These are phyloP conservation scores for Coniella lustricola DNA, from an alignment of 2,329 filamentous ascomycete species.

Conservation along the genomic window DNA sequence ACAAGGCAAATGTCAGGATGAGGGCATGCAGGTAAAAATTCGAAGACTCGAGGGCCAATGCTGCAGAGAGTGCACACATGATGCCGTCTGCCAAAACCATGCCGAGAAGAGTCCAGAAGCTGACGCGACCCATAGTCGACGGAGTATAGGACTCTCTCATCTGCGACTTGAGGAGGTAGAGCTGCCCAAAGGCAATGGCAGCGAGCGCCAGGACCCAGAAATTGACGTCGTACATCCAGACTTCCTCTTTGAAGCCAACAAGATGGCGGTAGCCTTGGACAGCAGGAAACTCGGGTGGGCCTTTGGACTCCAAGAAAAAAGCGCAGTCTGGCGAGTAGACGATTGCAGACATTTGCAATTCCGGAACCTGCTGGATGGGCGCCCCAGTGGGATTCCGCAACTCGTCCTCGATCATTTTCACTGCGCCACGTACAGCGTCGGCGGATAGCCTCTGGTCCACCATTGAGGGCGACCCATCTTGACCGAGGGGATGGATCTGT, in stretches of 20 bases:
- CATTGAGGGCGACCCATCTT: constrained; percentile 21
- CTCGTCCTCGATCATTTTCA: constrained; percentile 54
- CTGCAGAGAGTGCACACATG: constrained; percentile 48
- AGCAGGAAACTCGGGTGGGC: constrained; percentile 48
- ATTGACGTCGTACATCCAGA: constrained; percentile 49
- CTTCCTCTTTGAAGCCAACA: constrained; percentile 53
- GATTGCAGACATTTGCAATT: constrained; percentile 54
- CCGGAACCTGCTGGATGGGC: constrained; percentile 47
- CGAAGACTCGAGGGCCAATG: constrained; percentile 48
- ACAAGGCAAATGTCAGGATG: constrained; percentile 43
- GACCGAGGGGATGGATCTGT: constrained; percentile 57
- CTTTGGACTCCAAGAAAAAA: constrained; percentile 59
- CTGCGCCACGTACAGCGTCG: constrained; percentile 30
- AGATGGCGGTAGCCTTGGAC: constrained; percentile 48
- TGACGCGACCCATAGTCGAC: constrained; percentile 59
- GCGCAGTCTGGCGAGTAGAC: constrained; percentile 63
- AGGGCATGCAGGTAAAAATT: constrained; percentile 52
- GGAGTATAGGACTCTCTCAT: constrained; percentile 61
- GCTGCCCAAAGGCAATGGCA: constrained; percentile 51
- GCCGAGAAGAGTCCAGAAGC: constrained; percentile 53
- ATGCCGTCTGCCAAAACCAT: constrained; percentile 59
- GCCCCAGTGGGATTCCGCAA: constrained; percentile 55
- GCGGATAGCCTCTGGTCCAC: constrained; percentile 27
- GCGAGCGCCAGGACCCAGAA: constrained; percentile 53
- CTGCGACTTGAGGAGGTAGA: constrained; percentile 55